A percentile compares a stretch with the other conserved stretches of the same genome.
These are phyloP conservation scores for Pseudonitzschia multiseries DNA, from an alignment of 108 stramenopile species.

Conservation along the genomic window DNA sequence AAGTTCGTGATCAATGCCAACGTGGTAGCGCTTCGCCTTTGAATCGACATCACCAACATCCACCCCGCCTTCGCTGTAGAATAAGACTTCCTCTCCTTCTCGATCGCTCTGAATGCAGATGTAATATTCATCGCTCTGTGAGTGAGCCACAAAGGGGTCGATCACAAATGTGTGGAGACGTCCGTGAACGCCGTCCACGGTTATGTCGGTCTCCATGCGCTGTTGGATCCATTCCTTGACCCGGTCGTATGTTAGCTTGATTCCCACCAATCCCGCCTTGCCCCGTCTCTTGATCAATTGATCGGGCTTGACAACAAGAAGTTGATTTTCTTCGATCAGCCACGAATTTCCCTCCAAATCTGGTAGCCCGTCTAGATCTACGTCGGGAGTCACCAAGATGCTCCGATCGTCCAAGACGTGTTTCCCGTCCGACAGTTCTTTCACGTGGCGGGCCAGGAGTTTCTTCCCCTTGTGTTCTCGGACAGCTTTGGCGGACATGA, in stretches of 20 bases:
- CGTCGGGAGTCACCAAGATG: constrained; percentile 43
- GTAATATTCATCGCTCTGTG: constrained; percentile 85
- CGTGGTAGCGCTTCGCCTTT: constrained; percentile 69
- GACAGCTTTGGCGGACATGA: constrained; percentile 85
- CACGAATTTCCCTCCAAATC: constrained; percentile 55
- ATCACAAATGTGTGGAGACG: constrained; percentile 82
- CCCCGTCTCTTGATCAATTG: constrained; percentile 92
- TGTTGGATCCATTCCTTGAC: constrained; percentile 76
- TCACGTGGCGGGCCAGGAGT: constrained; percentile 69
- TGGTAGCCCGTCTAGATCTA: constrained; percentile 49
- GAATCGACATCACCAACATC: constrained; percentile 91
- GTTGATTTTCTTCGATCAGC: constrained; percentile 40
- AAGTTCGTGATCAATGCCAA: constrained; percentile 39
- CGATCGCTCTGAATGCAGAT: constrained; percentile 83
- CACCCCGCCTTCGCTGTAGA: constrained; percentile 86
- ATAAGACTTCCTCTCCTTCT: constrained; percentile 82
- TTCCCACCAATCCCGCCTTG: constrained; percentile 87
- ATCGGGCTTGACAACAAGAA: constrained; percentile 90
- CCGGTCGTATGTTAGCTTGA: constrained; percentile 72
- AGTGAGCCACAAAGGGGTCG: constrained; percentile 88
- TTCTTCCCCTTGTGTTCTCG: constrained; percentile 90
- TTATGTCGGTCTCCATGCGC: constrained; percentile 65
- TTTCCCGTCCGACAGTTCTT: constrained; percentile 47
- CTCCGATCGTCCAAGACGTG: constrained; percentile 68
- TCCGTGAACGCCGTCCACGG: constrained; percentile 71